These are phyloP conservation scores for Xylaria digitata DNA, from an alignment of 2,329 filamentous ascomycete genomes.

Conservation along the genomic window DNA sequence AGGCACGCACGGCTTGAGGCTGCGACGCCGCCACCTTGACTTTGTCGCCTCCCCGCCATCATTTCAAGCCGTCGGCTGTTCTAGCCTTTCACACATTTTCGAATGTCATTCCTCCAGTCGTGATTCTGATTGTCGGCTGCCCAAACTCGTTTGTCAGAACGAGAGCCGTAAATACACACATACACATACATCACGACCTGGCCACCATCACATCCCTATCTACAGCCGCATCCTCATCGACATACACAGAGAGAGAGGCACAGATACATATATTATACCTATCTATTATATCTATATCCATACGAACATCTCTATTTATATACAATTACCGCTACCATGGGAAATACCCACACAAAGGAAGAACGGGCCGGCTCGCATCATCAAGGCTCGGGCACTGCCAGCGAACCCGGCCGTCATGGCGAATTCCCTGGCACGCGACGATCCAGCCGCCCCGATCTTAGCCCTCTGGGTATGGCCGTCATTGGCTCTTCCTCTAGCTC, in stretches of 20 bases:
- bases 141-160: not conserved
- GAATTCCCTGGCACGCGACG: conserved; percentile 42
- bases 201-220: not conserved
- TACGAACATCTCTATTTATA: conserved; percentile 7
- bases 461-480: conserved; percentile 58
- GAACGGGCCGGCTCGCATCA: conserved; percentile 29
- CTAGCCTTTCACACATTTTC: not conserved
- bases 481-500: conserved; percentile 52
- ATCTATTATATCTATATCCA: not conserved
- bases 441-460: conserved; percentile 59
- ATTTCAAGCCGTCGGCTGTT: conserved; percentile 8
- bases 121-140: not conserved
- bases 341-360: conserved; percentile 38
- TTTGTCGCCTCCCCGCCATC: not conserved
- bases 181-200: not conserved
- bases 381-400: conserved; percentile 11
- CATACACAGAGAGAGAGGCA: not conserved
- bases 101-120: not conserved
- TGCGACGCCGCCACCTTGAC: conserved; percentile 13
- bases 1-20: conserved; percentile 20
- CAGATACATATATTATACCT: conserved; percentile 1
- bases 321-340: conserved; percentile 26
- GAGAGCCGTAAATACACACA: not conserved
- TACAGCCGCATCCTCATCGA: not conserved
- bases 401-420: conserved; percentile 31